Base-by-base conservation (phyloP, 768 basidiomycete genomes). In the Rhodotorula paludigena region DNA sequence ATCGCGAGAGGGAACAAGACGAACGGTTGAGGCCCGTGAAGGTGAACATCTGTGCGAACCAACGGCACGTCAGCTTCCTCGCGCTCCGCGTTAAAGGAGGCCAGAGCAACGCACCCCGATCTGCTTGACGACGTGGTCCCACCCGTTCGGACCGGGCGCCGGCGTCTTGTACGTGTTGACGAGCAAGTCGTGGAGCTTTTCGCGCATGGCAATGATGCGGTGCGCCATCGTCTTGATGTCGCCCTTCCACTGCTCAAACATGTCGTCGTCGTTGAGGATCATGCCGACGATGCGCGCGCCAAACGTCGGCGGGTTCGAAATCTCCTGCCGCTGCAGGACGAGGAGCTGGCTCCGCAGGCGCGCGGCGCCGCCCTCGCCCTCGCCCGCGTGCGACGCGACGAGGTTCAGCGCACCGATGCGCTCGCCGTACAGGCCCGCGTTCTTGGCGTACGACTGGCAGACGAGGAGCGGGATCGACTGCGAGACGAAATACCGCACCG, bases 341-440 rank as follows among this genome's bases (percentile, higher is more conserved):
- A 94, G 92, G 77, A 98, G 80, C 80, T 97, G 96, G 78, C 87
- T 90, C 79, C 93, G 89, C 48, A 97, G 86, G 55, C 91, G 87
- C 79, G 86, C 89, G 48, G 73, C 58, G 90, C 90, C 71, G 84
- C 88, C 53, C 86, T 83, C 60, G 81, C 76, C 28, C 85, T 86
- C 58, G 84, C 85, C 75, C 3, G 67, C 52, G 30, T 53, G 45
- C 30, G 59, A n/a, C 28, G 69, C 69, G 49, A 81, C 79, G 76
- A 99, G 78, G 25, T 93, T 94, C 82, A 99, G 92, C 9, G 90
- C 88, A n/a, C 96, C 96, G 65, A 92, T 90, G 74, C 96, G 92
- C 81, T 98, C 96, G 66, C 92, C 94, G 78, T 99, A 99, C 48
- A 99, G 84, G 60, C 96, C 96, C 87, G 97, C 94, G 83, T 98